Conservation (phyloP, 345 rosid species). For the Erucastrum elatum region DNA sequence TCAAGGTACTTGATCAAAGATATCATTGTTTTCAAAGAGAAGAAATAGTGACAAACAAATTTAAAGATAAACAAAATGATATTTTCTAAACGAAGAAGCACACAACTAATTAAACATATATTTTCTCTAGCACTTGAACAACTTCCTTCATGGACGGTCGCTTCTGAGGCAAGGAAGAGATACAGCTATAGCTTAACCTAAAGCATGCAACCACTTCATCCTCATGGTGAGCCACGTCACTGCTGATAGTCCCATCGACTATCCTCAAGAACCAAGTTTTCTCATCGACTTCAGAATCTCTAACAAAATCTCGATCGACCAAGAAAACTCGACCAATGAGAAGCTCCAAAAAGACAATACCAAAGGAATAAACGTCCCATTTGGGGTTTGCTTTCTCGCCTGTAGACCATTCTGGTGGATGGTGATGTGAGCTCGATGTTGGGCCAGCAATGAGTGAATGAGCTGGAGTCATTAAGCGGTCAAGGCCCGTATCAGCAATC, state of each 20-base stretch:
- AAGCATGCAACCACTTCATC: slow-evolving; percentile 54
- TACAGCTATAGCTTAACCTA: slow-evolving; percentile 73
- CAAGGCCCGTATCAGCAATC: slow-evolving; percentile 71
- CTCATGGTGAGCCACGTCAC: slow-evolving; percentile 55
- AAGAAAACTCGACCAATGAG: slow-evolving; percentile 58
- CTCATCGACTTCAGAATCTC: slow-evolving; percentile 50
- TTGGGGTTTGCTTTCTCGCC: slow-evolving; percentile 60
- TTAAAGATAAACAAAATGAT: neutral
- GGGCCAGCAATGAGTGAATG: slow-evolving; percentile 10
- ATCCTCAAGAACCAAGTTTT: slow-evolving; percentile 51
- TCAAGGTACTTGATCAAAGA: neutral
- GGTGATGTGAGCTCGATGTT: slow-evolving; percentile 43
- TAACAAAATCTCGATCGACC: slow-evolving; percentile 54
- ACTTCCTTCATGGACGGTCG: slow-evolving; percentile 92
- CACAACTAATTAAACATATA: slow-evolving; percentile 17
- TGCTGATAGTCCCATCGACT: slow-evolving; percentile 58
- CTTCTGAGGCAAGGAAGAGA: slow-evolving; percentile 60
- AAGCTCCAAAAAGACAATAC: slow-evolving; percentile 70
- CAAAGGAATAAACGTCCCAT: slow-evolving; percentile 89
- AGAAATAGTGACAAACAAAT: neutral
- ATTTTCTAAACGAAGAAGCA: neutral
- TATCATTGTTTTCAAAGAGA: neutral
- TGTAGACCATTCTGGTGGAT: slow-evolving; percentile 70
- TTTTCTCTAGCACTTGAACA: slow-evolving; percentile 63
- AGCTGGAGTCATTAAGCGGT: slow-evolving; percentile 42